phyloP scores from a whole-genome alignment of 2,329 filamentous ascomycete species.

The Zymoseptoria pseudotritici region DNA sequence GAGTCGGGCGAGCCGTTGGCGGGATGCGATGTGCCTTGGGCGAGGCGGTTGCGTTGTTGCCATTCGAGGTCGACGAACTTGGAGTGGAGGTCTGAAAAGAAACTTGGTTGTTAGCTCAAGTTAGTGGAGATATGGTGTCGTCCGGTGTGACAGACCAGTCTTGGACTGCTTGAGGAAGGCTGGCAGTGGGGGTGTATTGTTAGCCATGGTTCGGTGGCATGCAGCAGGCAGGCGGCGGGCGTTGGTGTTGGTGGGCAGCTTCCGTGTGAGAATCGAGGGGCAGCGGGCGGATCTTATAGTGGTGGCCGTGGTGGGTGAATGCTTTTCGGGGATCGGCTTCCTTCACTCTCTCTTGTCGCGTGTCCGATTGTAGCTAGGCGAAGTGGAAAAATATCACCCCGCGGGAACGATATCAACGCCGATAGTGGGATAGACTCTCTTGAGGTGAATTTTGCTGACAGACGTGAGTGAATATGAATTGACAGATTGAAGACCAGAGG shows the following conservation, averaged over 20 bases:
- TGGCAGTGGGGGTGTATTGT: conserved; percentile 32
- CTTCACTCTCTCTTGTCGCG: neutral
- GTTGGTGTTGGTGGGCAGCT: neutral
- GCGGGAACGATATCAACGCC: neutral
- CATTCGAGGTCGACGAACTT: conserved; percentile 57
- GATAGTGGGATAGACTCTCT: neutral
- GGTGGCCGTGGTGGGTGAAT: neutral
- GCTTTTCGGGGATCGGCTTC: neutral
- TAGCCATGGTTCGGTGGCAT: conserved; percentile 5
- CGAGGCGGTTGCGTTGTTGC: conserved; percentile 50
- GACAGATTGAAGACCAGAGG: neutral
- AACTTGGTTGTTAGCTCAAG: conserved; percentile 3
- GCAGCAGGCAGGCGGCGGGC: conserved; percentile 5
- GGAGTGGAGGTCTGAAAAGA: conserved; percentile 46
- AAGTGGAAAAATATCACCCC: neutral
- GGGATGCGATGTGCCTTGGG: conserved; percentile 36
- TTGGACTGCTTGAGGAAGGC: conserved; percentile 46
- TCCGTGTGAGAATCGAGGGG: neutral
- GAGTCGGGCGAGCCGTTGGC: conserved; percentile 29
- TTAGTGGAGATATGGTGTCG: neutral
- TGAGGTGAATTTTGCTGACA: neutral
- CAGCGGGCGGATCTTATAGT: neutral
- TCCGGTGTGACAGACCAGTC: conserved; percentile 36
- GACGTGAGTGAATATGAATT: neutral
- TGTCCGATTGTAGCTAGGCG: neutral